Evolutionary conservation across 768 basidiomycete species (phyloP).

Genomic region (Mycena indigotica): DNA sequence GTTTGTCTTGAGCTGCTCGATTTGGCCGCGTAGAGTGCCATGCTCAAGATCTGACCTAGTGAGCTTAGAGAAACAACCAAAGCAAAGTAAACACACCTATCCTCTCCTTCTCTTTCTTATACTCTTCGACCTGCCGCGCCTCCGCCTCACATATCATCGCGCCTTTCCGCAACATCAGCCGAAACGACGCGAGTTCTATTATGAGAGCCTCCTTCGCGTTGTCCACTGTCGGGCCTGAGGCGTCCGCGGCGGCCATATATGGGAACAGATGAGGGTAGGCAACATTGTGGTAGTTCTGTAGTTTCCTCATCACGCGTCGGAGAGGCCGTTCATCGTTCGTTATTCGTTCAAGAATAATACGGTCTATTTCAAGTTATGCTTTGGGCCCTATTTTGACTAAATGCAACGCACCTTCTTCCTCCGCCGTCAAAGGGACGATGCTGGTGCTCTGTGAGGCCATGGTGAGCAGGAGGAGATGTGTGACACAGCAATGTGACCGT

Average conservation of each 20-base stretch:
- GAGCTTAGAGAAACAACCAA: conserved; percentile 1
- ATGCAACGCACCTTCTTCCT: conserved; percentile 59
- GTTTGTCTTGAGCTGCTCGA: conserved; percentile 73
- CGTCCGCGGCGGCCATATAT: conserved; percentile 28
- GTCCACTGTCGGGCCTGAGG: conserved; percentile 42
- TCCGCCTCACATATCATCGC: conserved; percentile 86
- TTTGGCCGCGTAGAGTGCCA: conserved; percentile 64
- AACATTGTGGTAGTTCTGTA: conserved; percentile 69
- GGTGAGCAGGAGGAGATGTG: neutral
- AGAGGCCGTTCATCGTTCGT: conserved; percentile 81
- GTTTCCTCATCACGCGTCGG: conserved; percentile 78
- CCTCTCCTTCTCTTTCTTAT: conserved; percentile 67
- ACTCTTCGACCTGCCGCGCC: conserved; percentile 82
- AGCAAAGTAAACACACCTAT: conserved; percentile 56
- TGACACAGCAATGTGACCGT: neutral
- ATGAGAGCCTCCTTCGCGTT: conserved; percentile 81
- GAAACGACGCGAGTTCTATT: conserved; percentile 76
- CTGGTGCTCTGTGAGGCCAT: conserved; percentile 25
- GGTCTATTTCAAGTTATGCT: conserved; percentile 47
- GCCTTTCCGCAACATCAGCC: conserved; percentile 74
- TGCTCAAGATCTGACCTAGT: conserved; percentile 65
- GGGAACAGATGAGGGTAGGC: conserved; percentile 51
- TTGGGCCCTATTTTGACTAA: neutral
- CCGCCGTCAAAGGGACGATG: conserved; percentile 47
- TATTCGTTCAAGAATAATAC: conserved; percentile 78